Base-by-base conservation (phyloP, 305 asterid genomes). In the Fraxinus albicans region DNA sequence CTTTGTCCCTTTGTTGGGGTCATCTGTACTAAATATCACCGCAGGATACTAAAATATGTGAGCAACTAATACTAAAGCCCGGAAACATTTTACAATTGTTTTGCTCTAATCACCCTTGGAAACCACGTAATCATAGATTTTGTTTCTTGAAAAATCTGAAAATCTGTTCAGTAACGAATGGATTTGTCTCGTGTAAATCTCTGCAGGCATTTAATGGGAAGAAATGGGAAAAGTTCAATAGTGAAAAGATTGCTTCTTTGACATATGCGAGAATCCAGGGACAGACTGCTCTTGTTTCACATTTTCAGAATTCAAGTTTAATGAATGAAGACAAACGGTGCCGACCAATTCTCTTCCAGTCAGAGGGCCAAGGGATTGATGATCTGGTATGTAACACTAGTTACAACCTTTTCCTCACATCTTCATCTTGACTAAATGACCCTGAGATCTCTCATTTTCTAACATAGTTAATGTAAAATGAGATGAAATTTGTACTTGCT, bases 261-360 rank as follows among this genome's bases (percentile, higher is more conserved):
- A 92, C 94, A 72, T 95, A 95, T 86, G 98, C 97, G 0, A 93
- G 99, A 69, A 91, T 91, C 83, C 99, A 94, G 81, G 99, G 98
- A 83, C 94, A 92, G 86, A 67, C 84, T 40, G 95, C 99, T 34
- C 86, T 95, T 7, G 88, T 95, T 84, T 91, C 95, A 0, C 99
- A 95, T 86, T 95, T 95, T 80, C 97, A 95, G 87, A 94, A 95
- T 86, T 95, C 99, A 53, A 93, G 98, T 88, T 89, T 95, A 83
- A 95, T 95, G 98, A 95, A 95, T 63, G 99, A 94, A 88, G 99
- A 95, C 87, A 94, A 93, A 84, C 89, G 96, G 42, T 95, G 99
- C 86, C 88, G 99, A 36, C 98, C 99, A 10, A 95, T 95, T 78
- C 88, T 95, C 38, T 94, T 95, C 89, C 97, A 77, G 55, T 94